Base-by-base conservation (phyloP, 495 filamentous ascomycete genomes). In the Neurospora sp. region DNA sequence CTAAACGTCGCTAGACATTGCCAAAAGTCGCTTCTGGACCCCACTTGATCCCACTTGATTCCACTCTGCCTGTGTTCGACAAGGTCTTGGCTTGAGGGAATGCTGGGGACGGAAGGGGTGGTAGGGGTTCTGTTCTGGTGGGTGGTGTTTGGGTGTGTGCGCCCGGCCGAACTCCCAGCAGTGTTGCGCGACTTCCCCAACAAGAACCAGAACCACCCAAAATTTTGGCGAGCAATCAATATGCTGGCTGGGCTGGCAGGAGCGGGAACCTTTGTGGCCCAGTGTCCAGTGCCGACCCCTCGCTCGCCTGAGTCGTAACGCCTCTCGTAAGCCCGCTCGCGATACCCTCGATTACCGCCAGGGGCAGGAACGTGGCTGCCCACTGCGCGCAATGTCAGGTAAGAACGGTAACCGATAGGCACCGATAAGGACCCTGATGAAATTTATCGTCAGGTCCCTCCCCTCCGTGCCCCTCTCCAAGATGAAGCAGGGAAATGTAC, bases 111-210 rank as follows among this genome's bases (percentile, higher is more conserved):
- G 38, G 71, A 35, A 39, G 20, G 69, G 69, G 35, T 16, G n/a
- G 27, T 72, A 42, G 31, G 39, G 70, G 71, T 62, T 42, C 70
- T 59, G 70, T 73, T 75, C 70, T 66, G 73, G 59, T 70, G 75
- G 77, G 77, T 80, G 78, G 79, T 78, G 75, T 72, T 54, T 62
- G 42, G 73, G 59, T 35, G 42, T 48, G 48, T 27, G 66, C 72
- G 48, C 69, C 73, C 54, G 14, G 31, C 54, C 54, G 27, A 66
- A 66, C 54, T 35, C 54, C 31, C 54, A 66, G 54, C 54, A 39
- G 71, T 69, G 77, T 75, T 74, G 35, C 72, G 71, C 76, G 71
- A 74, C 72, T 79, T 77, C 80, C 80, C 80, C 79, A 82, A 81
- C 79, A 82, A 80, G 77, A 81, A 72, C 77, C 76, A 72, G 54